Base-by-base conservation (phyloP, 441 rosid species). In the Dalechampia spathulata region DNA sequence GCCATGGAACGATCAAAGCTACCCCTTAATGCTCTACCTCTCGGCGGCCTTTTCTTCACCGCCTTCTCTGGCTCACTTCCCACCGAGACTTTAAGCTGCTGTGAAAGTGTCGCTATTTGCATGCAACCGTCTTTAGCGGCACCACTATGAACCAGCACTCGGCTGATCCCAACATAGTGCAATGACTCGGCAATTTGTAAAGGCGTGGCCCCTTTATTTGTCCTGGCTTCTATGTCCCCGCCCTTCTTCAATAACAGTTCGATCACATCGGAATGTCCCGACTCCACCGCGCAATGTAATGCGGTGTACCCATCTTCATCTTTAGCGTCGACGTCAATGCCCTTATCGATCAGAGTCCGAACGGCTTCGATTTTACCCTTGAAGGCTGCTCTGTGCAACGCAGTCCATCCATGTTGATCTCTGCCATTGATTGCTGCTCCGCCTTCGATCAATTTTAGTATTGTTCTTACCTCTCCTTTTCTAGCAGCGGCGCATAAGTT, bases 371-470 rank as follows among this genome's bases (percentile, higher is more conserved):
- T 30, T 36, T 56, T 72, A 1, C 87, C 91, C 49, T 81, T 84
- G 48, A 84, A 79, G 6, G 82, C 68, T 0, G 91, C 83, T 48
- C 87, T 71, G 28, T 84, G 87, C 46, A 84, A 65, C 0, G 87
- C 82, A 0, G 85, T 84, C 91, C 87, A 84, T 32, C 91, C 87
- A 30, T 79, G 75, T 37, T 77, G 85, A 60, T 84, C 91, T 7
- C 71, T 57, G 4, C 83, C 83, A 7, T 74, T 79, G 36, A 81
- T 69, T 0, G 62, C 42, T 0, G 87, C 91, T 5, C 87, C 87
- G 22, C 55, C 62, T 57, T 81, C 79, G 0, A 79, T 54, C 43
- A 79, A 49, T 46, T 62, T 68, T 17, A 50, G 60, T 28, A 81
- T 64, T 2, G 50, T 45, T 42, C 73, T 71, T n/a, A 48, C 57